Base-by-base conservation (phyloP, 2,329 filamentous ascomycete genomes). In the Fulvia fulva region DNA sequence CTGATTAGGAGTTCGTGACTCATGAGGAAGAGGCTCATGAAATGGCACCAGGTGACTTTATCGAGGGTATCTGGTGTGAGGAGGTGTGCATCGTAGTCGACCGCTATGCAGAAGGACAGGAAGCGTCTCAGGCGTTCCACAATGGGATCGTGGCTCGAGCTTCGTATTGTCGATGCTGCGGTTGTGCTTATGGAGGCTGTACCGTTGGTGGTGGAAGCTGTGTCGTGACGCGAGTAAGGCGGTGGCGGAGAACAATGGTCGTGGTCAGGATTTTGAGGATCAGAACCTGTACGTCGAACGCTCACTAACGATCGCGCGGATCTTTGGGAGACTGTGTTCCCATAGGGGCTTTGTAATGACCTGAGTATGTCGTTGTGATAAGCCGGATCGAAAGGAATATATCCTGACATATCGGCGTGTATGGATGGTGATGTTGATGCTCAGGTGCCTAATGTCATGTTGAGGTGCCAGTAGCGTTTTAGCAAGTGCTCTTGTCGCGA, bases 51-150 rank as follows among this genome's bases (percentile, higher is more conserved):
- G 12, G 34, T 41, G 3, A 16, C 16, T 41, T 41, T 41, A 16
- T 41, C 34, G 34, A 41, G 34, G 3, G 12, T 19, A n/a, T 54
- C 51, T 14, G 51, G 51, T n/a, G 21, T 26, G 23, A 28, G 34
- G 22, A 19, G 23, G 25, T 44, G 34, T 26, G 30, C 14, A 14
- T 21, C 51, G 22, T 54, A 54, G 37, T 54, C 51, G 51, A 54
- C 43, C 12, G 51, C 51, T 7, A 54, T 22, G 34, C 37, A 54
- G 51, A 54, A 54, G 11, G 51, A 41, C 9, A 54, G 51, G 37
- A 54, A 54, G 7, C 37, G 21, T 14, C 51, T 37, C 8, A 54
- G 51, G 6, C 37, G 32, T 45, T 45, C 37, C 12, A 51, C 47
- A n/a, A 30, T 51, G 47, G 23, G 34, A 41, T 41, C 34, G 34